phyloP scores from a whole-genome alignment of 73 alveolate genomes.

The Paramecium pentaurelia region DNA sequence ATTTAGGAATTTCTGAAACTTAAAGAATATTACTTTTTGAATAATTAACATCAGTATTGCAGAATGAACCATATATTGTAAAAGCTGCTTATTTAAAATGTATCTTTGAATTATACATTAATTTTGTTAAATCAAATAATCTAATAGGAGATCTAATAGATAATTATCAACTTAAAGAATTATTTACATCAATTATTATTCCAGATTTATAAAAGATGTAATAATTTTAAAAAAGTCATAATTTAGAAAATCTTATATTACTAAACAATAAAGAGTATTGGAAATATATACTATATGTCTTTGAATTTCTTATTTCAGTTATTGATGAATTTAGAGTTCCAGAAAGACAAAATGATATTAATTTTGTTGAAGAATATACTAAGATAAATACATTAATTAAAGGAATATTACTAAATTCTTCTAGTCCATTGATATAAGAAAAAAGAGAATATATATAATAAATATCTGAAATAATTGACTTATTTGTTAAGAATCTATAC shows the following conservation, averaged over 20 bases:
- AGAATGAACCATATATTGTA: conserved; percentile 36
- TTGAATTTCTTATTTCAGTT: not conserved
- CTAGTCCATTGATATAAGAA: not conserved
- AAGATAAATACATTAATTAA: not conserved
- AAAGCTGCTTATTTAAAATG: conserved; percentile 45
- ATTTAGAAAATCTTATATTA: not conserved
- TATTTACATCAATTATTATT: not conserved
- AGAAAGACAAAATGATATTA: not conserved
- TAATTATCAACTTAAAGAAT: not conserved
- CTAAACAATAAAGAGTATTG: not conserved
- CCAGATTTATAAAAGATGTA: conserved; percentile 30
- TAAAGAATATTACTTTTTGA: conserved; percentile 40
- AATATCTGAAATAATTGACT: not conserved
- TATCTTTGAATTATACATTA: conserved; percentile 45
- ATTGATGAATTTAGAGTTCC: not conserved
- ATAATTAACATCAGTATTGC: not conserved
- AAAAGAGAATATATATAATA: not conserved
- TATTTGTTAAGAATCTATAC: not conserved
- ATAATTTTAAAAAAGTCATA: not conserved
- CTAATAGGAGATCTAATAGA: conserved; percentile 6
- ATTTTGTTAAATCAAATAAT: conserved; percentile 10
- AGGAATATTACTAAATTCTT: not conserved
- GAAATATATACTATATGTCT: not conserved
- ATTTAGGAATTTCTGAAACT: conserved; percentile 40
- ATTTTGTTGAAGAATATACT: not conserved